phyloP scores from a whole-genome alignment of 2,329 filamentous ascomycete species.

The Exophiala sideris region DNA sequence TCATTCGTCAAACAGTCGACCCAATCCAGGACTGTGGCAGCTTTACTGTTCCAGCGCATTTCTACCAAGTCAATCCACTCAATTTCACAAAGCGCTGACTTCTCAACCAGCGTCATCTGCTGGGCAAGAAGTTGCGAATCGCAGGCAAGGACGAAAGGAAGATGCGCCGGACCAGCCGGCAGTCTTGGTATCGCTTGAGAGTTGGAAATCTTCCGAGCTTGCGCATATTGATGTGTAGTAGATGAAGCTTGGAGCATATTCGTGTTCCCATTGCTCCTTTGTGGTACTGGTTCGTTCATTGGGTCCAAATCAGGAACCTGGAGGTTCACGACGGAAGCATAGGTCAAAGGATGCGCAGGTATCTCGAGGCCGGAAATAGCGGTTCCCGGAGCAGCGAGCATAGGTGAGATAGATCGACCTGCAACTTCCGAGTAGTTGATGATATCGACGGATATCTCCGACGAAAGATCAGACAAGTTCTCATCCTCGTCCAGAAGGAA shows the following conservation, averaged over 20 bases:
- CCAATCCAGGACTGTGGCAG: slow-evolving; percentile 55
- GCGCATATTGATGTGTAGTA: neutral
- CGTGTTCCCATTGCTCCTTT: neutral
- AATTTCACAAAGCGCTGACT: slow-evolving; percentile 62
- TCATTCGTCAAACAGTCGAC: slow-evolving; percentile 58
- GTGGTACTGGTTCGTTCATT: slow-evolving; percentile 34
- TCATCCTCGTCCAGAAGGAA: slow-evolving; percentile 55
- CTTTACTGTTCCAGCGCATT: slow-evolving; percentile 59
- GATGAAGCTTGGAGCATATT: neutral
- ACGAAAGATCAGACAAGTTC: slow-evolving; percentile 53
- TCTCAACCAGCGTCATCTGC: slow-evolving; percentile 63
- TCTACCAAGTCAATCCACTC: slow-evolving; percentile 66
- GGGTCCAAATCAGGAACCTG: slow-evolving; percentile 33
- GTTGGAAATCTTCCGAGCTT: neutral
- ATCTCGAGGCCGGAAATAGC: slow-evolving; percentile 41
- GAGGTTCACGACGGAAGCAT: slow-evolving; percentile 47
- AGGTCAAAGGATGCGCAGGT: slow-evolving; percentile 43
- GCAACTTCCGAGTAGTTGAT: slow-evolving; percentile 40
- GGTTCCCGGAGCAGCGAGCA: slow-evolving; percentile 35
- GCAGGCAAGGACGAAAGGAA: slow-evolving; percentile 62
- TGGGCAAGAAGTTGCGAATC: slow-evolving; percentile 60
- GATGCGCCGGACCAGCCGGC: slow-evolving; percentile 41
- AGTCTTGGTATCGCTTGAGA: slow-evolving; percentile 11
- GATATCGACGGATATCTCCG: slow-evolving; percentile 51
- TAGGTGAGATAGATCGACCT: slow-evolving; percentile 31